Evolutionary conservation across 169 alveolate species (phyloP), one percentile per base, ranked within the genome.

Genomic region (Besnoitia besnoiti): DNA sequence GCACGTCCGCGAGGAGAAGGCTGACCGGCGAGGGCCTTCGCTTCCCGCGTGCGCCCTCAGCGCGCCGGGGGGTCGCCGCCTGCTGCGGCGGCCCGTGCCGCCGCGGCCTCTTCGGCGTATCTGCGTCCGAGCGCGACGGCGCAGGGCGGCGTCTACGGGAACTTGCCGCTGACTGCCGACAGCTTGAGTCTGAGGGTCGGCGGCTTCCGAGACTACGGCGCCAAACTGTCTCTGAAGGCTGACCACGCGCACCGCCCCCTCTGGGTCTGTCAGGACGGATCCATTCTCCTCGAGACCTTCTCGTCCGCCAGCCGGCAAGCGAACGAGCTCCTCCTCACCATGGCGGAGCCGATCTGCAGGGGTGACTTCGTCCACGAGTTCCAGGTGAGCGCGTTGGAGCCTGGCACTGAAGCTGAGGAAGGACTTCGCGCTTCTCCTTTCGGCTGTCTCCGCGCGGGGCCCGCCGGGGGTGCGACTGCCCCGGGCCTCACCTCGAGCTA

Each of bases 301-400:
- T 93, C 95, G 40, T 91, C 93, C 62, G 97, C 95, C 46, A 97
- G 98, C 91, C 95, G 97, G 77, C 98, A 97, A 85, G 99, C 99
- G 30, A 97, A 97, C 77, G 99, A 99, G 89, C 98, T 99, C 93
- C 96, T 99, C 84, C 97, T 98, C 82, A 98, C 99, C 4, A 98
- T 99, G 37, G 99, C 99, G n/a, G 99, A 99, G 93, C 99, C 99
- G 16, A 96, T 97, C 16, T 96, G 98, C 85, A 90, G 99, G 46
- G 99, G 99, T 37, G 99, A 97, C 85, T 95, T 97, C 94, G 97
- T 99, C 85, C 99, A 99, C 95, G 99, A 99, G 95, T 99, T 98
- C 95, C 98, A 96, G 93, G 95, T 62, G 42, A n/a, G n/a, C n/a
- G n/a, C n/a, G n/a, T n/a, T n/a, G n/a, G n/a, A n/a, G n/a, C n/a